Evolutionary conservation across 1,284 basidiomycete genomes (phyloP).

Genomic region (Marasmius sp.): DNA sequence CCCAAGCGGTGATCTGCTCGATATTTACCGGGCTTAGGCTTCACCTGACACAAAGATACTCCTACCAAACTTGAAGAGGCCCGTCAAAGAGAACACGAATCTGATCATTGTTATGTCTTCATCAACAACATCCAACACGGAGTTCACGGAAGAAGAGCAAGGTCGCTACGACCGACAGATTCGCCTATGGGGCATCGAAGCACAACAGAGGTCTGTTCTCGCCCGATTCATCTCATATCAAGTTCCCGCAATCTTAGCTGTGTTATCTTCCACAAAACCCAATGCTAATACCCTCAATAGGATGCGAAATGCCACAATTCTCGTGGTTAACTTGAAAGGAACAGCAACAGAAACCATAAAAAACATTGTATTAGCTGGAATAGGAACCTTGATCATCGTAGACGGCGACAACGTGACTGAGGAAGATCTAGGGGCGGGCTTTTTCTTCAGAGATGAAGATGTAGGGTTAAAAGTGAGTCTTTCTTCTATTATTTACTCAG

Average conservation of each 20-base stretch:
- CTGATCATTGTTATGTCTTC: not conserved
- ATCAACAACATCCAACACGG: not conserved
- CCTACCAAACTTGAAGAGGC: not conserved
- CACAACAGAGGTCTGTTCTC: conserved; percentile 80
- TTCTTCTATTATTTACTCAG: conserved; percentile 14
- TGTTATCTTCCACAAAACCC: conserved; percentile 13
- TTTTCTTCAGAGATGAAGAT: conserved; percentile 93
- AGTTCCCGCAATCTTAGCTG: conserved; percentile 11
- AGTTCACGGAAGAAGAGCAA: conserved; percentile 49
- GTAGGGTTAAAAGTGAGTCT: conserved; percentile 78
- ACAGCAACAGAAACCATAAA: conserved; percentile 96
- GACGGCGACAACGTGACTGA: conserved; percentile 62
- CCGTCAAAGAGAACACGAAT: not conserved
- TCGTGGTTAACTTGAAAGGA: conserved; percentile 81
- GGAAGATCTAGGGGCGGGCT: conserved; percentile 89
- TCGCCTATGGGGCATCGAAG: conserved; percentile 96
- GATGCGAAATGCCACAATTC: conserved; percentile 91
- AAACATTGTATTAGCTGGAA: conserved; percentile 83
- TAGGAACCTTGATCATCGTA: conserved; percentile 70
- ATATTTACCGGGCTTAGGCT: no score
- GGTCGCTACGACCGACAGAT: conserved; percentile 94
- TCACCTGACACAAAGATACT: not conserved
- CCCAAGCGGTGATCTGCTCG: no score
- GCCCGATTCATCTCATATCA: conserved; percentile 4
- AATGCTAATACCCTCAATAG: conserved; percentile 42